Percentiles rank a stretch among this genome's conserved stretches.
phyloP scores from a whole-genome alignment of 768 basidiomycete genomes.

The Lyophyllum semitale region DNA sequence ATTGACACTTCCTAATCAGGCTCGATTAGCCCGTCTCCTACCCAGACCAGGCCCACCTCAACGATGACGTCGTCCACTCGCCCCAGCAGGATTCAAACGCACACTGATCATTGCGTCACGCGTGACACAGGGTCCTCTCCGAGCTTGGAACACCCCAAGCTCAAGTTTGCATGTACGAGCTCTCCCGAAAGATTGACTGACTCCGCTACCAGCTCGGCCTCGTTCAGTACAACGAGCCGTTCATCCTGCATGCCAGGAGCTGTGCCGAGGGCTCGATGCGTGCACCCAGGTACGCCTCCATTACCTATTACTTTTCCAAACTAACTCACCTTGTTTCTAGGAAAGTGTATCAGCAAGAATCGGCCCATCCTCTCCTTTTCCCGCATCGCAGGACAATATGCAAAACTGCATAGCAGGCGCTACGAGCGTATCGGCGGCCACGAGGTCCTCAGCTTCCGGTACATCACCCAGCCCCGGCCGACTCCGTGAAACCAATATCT shows the following conservation, averaged over 20 bases:
- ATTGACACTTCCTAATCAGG: not conserved
- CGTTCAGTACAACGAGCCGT: conserved; percentile 86
- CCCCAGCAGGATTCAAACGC: too few species aligned
- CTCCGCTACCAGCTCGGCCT: conserved; percentile 77
- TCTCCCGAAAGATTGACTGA: conserved; percentile 79
- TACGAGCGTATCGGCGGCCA: conserved; percentile 77
- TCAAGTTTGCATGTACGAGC: conserved; percentile 3
- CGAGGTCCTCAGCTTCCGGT: conserved; percentile 88
- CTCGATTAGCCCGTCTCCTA: conserved; percentile 64
- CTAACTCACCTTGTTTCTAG: conserved; percentile 36
- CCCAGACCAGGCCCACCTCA: conserved; percentile 61
- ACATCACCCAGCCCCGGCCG: conserved; percentile 16
- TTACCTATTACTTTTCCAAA: too few species aligned
- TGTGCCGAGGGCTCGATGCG: conserved; percentile 94
- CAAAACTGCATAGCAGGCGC: conserved; percentile 87
- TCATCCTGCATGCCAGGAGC: conserved; percentile 95
- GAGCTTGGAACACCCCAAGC: conserved; percentile 56
- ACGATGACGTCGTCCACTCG: conserved; percentile 41
- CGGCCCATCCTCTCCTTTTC: conserved; percentile 92
- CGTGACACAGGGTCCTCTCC: conserved; percentile 63
- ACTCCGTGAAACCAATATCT: not conserved
- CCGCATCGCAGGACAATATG: conserved; percentile 95
- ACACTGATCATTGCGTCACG: too few species aligned
- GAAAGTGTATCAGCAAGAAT: conserved; percentile 88
- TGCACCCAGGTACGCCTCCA: conserved; percentile 73